Conservation (phyloP, 306 rosid species). For the Medicago arabica region DNA sequence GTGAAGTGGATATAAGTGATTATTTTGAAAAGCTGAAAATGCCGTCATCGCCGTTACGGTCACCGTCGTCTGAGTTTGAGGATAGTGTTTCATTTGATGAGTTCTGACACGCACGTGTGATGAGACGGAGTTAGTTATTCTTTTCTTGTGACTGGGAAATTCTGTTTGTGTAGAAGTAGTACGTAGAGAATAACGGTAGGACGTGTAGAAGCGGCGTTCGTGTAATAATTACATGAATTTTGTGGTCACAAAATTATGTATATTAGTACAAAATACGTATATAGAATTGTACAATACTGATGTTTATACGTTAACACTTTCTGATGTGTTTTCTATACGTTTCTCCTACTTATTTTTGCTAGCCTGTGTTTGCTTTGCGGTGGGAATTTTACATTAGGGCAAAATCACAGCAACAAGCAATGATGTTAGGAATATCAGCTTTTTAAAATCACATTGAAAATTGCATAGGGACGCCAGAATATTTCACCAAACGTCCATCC, state of each 20-base stretch:
- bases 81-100: slow-evolving; percentile 44
- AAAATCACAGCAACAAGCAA: no score
- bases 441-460: no score
- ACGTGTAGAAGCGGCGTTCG: slow-evolving; percentile 40
- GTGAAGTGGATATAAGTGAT: slow-evolving; percentile 49
- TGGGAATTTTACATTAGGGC: no score
- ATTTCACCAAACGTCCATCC: no score
- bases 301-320: slow-evolving; percentile 35
- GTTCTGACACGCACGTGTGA: slow-evolving; percentile 52
- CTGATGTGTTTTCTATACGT: no score
- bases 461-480: no score
- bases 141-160: not conserved
- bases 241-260: not conserved
- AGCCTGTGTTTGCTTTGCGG: no score
- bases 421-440: no score
- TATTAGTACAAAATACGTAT: not conserved
- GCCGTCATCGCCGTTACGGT: slow-evolving; percentile 67
- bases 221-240: slow-evolving; percentile 4
- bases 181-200: slow-evolving; percentile 50
- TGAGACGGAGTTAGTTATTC: slow-evolving; percentile 8
- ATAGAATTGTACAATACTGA: slow-evolving; percentile 39
- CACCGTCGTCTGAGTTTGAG: slow-evolving; percentile 46
- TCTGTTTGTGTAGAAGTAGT: slow-evolving; percentile 30
- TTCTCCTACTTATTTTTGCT: no score
- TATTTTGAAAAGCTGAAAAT: slow-evolving; percentile 58